Base-by-base conservation (phyloP, 2,329 filamentous ascomycete species). In the Escovopsis sp. region DNA sequence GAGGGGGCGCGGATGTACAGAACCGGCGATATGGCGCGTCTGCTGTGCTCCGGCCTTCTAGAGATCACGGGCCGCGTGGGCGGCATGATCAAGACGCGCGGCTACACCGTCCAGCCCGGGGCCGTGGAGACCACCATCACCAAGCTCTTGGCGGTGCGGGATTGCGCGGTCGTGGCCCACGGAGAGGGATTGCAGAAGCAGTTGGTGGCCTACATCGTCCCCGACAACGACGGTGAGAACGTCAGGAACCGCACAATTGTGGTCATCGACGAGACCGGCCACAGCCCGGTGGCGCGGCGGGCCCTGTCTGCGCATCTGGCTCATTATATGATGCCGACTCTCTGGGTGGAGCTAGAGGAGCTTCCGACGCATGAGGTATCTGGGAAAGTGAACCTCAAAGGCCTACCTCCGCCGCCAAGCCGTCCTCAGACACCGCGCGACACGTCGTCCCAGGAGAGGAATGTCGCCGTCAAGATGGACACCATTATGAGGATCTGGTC, bases 251-350 rank as follows among this genome's bases (percentile, higher is more conserved):
- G 81, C 16, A 73, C 77, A 0, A 59, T 65, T 4, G 66, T 84
- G 3, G 72, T 80, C 37, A 74, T 87, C 37, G 77, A 86, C 45
- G 74, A 79, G 43, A 72, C 76, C 25, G 82, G 81, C 5, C 79
- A 83, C 57, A 86, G 82, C 49, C 76, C 82, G 1, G 70, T 70
- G 6, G 76, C 81, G 3, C 72, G 84, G 37, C 73, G 76, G 42
- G 70, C 71, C 13, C 67, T 89, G 2, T 70, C 77, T 1, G 64
- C 71, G 13, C 76, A 77, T 47, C 68, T 89, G 27, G 84, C 84
- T 1, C 81, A 84, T 47, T 89, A 89, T 59, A 88, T 89, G 84
- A 80, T 89, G 41, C 84, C 84, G 0, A 70, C 80, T 1, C 59
- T 87, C 3, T 89, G 84, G 84, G 77, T 88, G 32, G 74, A 81